These are phyloP conservation scores for Fusarium sp. DNA, from an alignment of 2,329 filamentous ascomycete species.

Conservation along the genomic window DNA sequence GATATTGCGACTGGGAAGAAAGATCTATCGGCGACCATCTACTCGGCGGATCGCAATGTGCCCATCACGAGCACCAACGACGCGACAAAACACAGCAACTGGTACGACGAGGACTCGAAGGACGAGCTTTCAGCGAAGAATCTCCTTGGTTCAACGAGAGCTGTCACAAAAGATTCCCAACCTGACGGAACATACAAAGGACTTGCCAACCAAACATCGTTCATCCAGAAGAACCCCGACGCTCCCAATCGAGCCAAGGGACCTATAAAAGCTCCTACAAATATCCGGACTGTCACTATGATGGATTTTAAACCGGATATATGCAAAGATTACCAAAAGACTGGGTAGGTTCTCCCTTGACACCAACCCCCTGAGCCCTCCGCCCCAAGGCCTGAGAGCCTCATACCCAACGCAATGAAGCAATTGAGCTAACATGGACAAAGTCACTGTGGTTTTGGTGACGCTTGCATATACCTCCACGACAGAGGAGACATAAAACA, in stretches of 20 bases:
- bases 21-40: conserved; percentile 67
- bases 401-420: too few species aligned
- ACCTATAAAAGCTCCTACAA: conserved; percentile 89
- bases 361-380: too few species aligned
- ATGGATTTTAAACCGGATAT: conserved; percentile 94
- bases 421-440: too few species aligned
- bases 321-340: conserved; percentile 90
- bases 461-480: conserved; percentile 78
- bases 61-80: conserved; percentile 81
- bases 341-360: conserved; percentile 59
- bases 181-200: conserved; percentile 84
- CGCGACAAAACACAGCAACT: conserved; percentile 90
- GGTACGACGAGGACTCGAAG: conserved; percentile 83
- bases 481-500: conserved; percentile 85
- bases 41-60: conserved; percentile 73
- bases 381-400: too few species aligned
- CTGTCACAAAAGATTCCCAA: conserved; percentile 52
- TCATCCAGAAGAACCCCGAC: conserved; percentile 87
- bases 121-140: conserved; percentile 66
- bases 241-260: conserved; percentile 80
- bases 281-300: conserved; percentile 90
- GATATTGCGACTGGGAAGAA: conserved; percentile 53
- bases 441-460: too few species aligned
- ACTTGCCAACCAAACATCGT: conserved; percentile 78
- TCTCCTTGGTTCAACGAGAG: conserved; percentile 71